Evolutionary conservation across 768 basidiomycete species (phyloP), one percentile per base, ranked within the genome.

Genomic region (Hygrophorus russula): DNA sequence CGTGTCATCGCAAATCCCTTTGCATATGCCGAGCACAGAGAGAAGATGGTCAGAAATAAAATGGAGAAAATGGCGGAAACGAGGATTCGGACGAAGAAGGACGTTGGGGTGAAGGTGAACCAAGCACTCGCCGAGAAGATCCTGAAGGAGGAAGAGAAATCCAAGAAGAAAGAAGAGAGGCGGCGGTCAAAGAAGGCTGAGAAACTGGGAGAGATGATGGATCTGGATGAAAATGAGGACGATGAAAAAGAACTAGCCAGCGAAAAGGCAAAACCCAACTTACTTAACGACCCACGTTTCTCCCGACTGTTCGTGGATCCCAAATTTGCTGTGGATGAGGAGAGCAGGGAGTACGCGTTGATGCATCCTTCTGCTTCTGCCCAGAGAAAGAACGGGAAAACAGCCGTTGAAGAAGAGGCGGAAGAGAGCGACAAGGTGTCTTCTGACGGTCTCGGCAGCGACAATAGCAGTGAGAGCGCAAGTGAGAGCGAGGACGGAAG

Each of bases 1-100:
- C 82, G 93, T 27, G 75, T 94, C 50, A 92, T 98, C 51, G 83
- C 91, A 45, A 97, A 98, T 66, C 96, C 96, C 2, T 93, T 90
- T 58, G 90, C 83, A 8, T 97, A 98, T 59, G 81, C 80, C 32
- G 96, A 99, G 56, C 82, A 97, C 60, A 83, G 91, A 49, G 91
- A 94, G 60, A 82, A 81, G 55, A 65, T 90, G 56, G 74, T 97
- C 42, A 75, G 76, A 40, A 82, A 89, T 55, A 90, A 91, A 61
- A 77, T 99, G 66, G 91, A 92, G 46, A 91, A 91, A 61, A 74
- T 96, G 68, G 82, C 89, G 0, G 93, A 98, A 62, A 85, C 79
- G 9, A 76, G 96, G 36, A 98, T 99, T 59, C 80, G 96, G 11
- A 66, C 87, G 32, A 76, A 74, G 61, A 91, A 90, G 60, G 74